These are phyloP conservation scores for Colletotrichum spinosum DNA, from an alignment of 2,329 filamentous ascomycete genomes.

Conservation along the genomic window DNA sequence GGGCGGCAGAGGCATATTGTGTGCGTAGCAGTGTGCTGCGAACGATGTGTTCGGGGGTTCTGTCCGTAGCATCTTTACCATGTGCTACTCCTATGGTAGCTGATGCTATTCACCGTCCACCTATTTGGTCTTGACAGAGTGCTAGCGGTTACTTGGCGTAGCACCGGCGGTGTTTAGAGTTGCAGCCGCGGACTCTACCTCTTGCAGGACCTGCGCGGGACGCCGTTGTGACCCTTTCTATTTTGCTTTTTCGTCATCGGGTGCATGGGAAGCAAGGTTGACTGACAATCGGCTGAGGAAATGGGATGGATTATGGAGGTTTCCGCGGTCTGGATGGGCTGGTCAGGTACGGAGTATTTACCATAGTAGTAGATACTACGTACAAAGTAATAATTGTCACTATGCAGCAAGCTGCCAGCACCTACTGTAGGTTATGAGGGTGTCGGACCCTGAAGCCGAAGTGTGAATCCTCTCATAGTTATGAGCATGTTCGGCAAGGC, in stretches of 20 bases:
- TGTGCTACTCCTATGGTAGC: too few relatives aligned
- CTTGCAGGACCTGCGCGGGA: not conserved
- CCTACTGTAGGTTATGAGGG: too few relatives aligned
- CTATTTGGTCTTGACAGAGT: not conserved
- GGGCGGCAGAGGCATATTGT: constrained; percentile 21
- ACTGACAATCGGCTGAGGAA: constrained; percentile 6
- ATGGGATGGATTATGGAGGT: too few relatives aligned
- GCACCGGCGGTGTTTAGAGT: constrained; percentile 4
- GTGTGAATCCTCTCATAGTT: too few relatives aligned
- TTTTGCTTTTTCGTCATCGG: constrained; percentile 13
- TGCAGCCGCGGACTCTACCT: not conserved
- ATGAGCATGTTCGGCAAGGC: too few relatives aligned
- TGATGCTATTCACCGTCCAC: not conserved
- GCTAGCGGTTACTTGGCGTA: constrained; percentile 12
- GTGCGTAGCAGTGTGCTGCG: constrained; percentile 4
- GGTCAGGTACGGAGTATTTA: too few relatives aligned
- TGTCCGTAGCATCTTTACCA: not conserved
- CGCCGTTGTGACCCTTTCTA: not conserved
- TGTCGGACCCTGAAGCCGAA: too few relatives aligned
- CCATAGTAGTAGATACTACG: too few relatives aligned
- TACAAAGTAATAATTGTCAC: too few relatives aligned
- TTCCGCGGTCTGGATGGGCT: too few relatives aligned
- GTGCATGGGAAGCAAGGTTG: constrained; percentile 18
- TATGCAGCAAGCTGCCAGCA: too few relatives aligned
- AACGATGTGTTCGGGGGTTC: not conserved